Evolutionary conservation across 2,329 filamentous ascomycete species (phyloP), one percentile per base, ranked within the genome.

Genomic region (Diaporthe helianthi): DNA sequence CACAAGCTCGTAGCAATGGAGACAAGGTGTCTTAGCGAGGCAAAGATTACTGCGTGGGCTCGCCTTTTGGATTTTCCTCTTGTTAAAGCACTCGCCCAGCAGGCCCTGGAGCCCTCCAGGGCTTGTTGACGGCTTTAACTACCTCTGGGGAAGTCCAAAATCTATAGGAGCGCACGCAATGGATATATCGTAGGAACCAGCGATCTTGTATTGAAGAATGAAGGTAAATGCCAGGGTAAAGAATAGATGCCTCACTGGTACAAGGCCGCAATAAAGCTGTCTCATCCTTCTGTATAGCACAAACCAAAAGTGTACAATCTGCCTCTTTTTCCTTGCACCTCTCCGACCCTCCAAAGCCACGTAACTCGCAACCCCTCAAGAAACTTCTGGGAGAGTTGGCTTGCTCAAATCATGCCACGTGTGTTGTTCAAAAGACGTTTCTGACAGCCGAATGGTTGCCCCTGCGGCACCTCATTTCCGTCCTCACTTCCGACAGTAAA

Each of bases 281-380:
- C 52, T 58, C 67, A 53, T 63, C 52, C 58, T 64, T 58, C 31
- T 41, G 54, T 53, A 58, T 65, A 67, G 38, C 54, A 67, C 55
- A 69, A 44, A 69, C 65, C 52, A 69, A n/a, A n/a, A 33, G 44
- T 61, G 41, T 69, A 71, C 69, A 69, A 67, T 51, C 46, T 52
- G 26, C 55, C 47, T 24, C 49, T 47, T 29, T 44, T 29, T 44
- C 17, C 33, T 65, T 38, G 33, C 31, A 26, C 13, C 53, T 44
- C n/a, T 52, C 17, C 19, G 51, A 22, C 22, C 24, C 24, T 53
- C 22, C 24, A 36, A 22, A 58, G 55, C 38, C 36, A 31, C 49
- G 19, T 33, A 55, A 60, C 53, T 36, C 38, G 26, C 31, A 29
- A 29, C 54, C 49, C 47, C 47, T 52, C 26, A 41, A 54, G 10